Evolutionary conservation across 306 rosid genomes (phyloP), one percentile per base, ranked within the genome.

Genomic region (Cicer yamashitae): DNA sequence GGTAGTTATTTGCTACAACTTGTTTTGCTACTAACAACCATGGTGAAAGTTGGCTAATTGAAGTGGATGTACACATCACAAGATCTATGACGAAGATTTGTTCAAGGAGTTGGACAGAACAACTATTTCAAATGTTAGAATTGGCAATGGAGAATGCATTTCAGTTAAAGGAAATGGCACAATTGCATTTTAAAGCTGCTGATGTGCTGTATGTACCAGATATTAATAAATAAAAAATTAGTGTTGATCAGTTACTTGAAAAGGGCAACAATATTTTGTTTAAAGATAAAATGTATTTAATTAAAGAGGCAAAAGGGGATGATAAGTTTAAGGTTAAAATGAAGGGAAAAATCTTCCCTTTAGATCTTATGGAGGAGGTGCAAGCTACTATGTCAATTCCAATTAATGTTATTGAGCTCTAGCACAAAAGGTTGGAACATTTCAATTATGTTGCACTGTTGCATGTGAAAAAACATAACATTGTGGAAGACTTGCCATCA

Each of bases 401-500:
- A 47, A 47, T 47, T 8, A 10, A 47, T 47, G 6, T 6, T 47
- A 10, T 13, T 8, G 15, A 11, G 5, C 52, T 47, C 9, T 10
- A n/a, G 52, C 52, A 47, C 9, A 10, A 10, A 12, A 10, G 52
- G 10, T 47, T 47, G 4, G 52, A n/a, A 2, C 5, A 22, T 57
- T 56, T 56, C 38, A 20, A 56, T 39, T 40, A 58, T 58, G 15
- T 1, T 25, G 10, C 40, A 58, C 15, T 2, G 14, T 12, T 58
- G 14, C 9, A 58, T 30, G 34, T 25, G 5, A 58, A 58, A 58
- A 58, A 25, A 14, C 15, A 58, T 25, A 58, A 58, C 10, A 10
- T 58, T 10, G 41, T 58, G 15, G 41, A 58, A 58, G 64, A 40
- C 14, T 58, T 22, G 14, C 41, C 64, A 58, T 58, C 64, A 25